Percentiles rank a stretch among this genome's conserved stretches.
phyloP scores from a whole-genome alignment of 495 filamentous ascomycete species.

The Parachaetomium inaequale region DNA sequence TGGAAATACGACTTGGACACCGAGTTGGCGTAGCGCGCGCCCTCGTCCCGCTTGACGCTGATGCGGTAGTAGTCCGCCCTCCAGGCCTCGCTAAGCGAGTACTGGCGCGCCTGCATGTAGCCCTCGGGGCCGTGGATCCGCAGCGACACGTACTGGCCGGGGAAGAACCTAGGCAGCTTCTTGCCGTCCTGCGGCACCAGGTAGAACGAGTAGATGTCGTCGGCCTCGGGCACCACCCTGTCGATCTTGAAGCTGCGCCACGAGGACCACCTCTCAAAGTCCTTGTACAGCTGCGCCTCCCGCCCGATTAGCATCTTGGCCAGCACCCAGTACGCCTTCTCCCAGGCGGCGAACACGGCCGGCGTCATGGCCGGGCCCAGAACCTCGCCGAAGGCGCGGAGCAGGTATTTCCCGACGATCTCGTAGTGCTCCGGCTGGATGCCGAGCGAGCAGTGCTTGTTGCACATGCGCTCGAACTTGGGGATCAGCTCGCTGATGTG shows the following conservation, averaged over 20 bases:
- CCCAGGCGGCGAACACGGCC: constrained; percentile 63
- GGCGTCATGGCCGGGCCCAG: constrained; percentile 65
- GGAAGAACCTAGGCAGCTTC: constrained; percentile 56
- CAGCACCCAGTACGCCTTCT: constrained; percentile 64
- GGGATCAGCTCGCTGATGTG: constrained; percentile 60
- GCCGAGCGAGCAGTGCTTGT: constrained; percentile 70
- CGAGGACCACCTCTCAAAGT: constrained; percentile 54
- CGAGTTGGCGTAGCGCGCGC: constrained; percentile 43
- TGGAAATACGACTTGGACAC: constrained; percentile 34
- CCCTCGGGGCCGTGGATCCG: constrained; percentile 54
- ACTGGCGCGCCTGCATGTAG: constrained; percentile 64
- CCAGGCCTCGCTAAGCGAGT: constrained; percentile 64
- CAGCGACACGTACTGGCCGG: constrained; percentile 69
- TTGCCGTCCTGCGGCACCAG: constrained; percentile 61
- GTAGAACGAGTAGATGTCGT: constrained; percentile 68
- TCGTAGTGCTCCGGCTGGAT: constrained; percentile 67
- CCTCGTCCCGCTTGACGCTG: constrained; percentile 64
- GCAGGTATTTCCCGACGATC: constrained; percentile 63
- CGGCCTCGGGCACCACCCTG: constrained; percentile 57
- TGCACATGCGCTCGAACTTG: constrained; percentile 65
- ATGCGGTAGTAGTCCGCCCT: constrained; percentile 61
- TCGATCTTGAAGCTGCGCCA: constrained; percentile 67
- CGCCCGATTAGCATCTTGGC: constrained; percentile 66
- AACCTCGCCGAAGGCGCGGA: constrained; percentile 63
- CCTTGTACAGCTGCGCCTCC: constrained; percentile 58